A percentile compares a stretch with the other conserved stretches of the same genome.
These are phyloP conservation scores for Penicillium cinerascens DNA, from an alignment of 495 filamentous ascomycete species.

Conservation along the genomic window DNA sequence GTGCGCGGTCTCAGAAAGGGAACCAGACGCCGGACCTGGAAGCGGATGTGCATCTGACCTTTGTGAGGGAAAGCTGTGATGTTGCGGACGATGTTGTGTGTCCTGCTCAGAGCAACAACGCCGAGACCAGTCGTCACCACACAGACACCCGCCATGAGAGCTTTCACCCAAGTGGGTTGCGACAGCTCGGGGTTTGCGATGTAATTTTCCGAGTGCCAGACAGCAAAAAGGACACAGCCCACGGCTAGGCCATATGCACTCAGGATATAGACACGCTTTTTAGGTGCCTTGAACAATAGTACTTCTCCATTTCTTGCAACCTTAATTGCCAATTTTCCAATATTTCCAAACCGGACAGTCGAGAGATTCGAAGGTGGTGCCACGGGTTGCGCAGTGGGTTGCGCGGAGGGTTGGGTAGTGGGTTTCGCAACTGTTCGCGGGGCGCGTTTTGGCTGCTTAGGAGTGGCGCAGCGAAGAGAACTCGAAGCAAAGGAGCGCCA, in stretches of 20 bases:
- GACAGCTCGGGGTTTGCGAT: conserved; percentile 33
- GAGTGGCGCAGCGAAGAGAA: conserved; percentile 19
- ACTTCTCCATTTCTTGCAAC: conserved; percentile 38
- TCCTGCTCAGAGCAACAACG: conserved; percentile 37
- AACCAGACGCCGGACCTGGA: conserved; percentile 38
- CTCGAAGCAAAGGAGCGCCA: conserved; percentile 39
- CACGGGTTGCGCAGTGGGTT: background rate
- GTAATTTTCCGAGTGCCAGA: conserved; percentile 49
- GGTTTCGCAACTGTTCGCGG: conserved; percentile 10
- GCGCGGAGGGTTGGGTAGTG: background rate
- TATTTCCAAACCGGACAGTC: conserved; percentile 14
- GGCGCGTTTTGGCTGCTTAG: conserved; percentile 14
- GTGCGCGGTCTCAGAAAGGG: conserved; percentile 40
- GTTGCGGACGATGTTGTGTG: conserved; percentile 30
- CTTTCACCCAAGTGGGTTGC: conserved; percentile 39
- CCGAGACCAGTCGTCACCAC: conserved; percentile 44
- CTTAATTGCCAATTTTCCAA: conserved; percentile 35
- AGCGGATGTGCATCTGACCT: conserved; percentile 31
- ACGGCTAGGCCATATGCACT: conserved; percentile 52
- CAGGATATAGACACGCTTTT: conserved; percentile 55
- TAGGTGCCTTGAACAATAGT: conserved; percentile 58
- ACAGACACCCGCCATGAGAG: conserved; percentile 38
- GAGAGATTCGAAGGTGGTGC: background rate
- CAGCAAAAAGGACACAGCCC: conserved; percentile 57
- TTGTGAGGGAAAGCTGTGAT: conserved; percentile 35